phyloP scores from a whole-genome alignment of 495 filamentous ascomycete species.

The Aspergillus ostianus region DNA sequence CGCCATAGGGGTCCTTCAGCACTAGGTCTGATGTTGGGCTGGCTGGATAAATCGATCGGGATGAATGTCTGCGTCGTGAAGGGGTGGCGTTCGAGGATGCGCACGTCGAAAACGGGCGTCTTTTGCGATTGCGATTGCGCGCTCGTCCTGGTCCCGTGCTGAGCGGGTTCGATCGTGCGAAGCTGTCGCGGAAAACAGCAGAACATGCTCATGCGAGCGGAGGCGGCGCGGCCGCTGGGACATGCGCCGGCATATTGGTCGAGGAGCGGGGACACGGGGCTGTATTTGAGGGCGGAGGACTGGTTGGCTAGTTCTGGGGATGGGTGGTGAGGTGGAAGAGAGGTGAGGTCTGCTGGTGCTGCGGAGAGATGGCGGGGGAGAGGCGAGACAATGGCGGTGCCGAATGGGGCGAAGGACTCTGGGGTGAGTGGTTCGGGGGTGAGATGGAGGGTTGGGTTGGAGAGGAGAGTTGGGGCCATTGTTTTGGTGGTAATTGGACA shows the following conservation, averaged over 20 bases:
- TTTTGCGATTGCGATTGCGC: not conserved
- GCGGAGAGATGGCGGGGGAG: conserved; percentile 50
- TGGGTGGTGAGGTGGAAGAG: conserved; percentile 39
- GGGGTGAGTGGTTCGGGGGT: conserved; percentile 60
- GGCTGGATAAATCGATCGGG: conserved; percentile 60
- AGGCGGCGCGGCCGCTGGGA: conserved; percentile 59
- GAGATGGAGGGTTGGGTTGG: conserved; percentile 33
- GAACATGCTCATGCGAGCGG: conserved; percentile 81
- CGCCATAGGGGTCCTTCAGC: not conserved
- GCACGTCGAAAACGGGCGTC: conserved; percentile 57
- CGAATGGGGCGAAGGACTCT: conserved; percentile 72
- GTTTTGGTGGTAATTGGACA: not conserved
- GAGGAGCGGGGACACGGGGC: conserved; percentile 66
- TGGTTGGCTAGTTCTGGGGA: conserved; percentile 68
- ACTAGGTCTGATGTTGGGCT: conserved; percentile 17
- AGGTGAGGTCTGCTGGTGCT: conserved; percentile 33
- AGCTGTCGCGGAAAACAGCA: conserved; percentile 70
- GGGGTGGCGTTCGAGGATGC: conserved; percentile 87
- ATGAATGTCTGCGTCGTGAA: conserved; percentile 92
- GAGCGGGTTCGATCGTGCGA: conserved; percentile 16
- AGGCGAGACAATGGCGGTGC: conserved; percentile 76
- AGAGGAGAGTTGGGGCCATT: conserved; percentile 31
- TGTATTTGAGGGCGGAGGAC: conserved; percentile 81
- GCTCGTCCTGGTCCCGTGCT: conserved; percentile 13
- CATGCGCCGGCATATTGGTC: conserved; percentile 63